A percentile compares a stretch with the other conserved stretches of the same genome.
These are phyloP conservation scores for Diaporthe batatas DNA, from an alignment of 2,329 filamentous ascomycete species.

Conservation along the genomic window DNA sequence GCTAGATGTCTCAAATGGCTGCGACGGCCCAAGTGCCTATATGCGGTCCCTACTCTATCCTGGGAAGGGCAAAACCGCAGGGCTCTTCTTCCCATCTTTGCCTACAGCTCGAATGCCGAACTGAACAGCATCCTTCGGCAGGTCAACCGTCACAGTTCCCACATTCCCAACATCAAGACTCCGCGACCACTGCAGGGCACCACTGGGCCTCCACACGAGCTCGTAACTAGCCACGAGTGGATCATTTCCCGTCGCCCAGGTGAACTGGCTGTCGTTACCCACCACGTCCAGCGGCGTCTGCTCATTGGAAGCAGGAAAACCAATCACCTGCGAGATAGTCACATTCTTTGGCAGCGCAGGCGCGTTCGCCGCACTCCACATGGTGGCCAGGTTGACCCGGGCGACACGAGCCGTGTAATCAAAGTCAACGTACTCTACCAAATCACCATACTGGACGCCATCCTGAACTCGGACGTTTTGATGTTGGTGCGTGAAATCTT, in stretches of 20 bases:
- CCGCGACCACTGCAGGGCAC: constrained; percentile 64
- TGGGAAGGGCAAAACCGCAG: constrained; percentile 42
- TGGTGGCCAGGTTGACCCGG: constrained; percentile 66
- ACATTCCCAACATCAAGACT: constrained; percentile 62
- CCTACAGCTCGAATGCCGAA: constrained; percentile 68
- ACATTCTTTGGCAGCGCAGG: constrained; percentile 65
- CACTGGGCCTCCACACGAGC: constrained; percentile 67
- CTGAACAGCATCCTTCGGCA: constrained; percentile 70
- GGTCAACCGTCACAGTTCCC: constrained; percentile 57
- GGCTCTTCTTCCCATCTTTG: constrained; percentile 62
- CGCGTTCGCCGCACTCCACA: constrained; percentile 66
- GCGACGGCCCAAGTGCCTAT: neutral
- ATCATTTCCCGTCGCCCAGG: constrained; percentile 57
- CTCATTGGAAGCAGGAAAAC: constrained; percentile 36
- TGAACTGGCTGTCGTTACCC: constrained; percentile 63
- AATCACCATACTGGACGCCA: constrained; percentile 67
- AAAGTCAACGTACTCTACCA: constrained; percentile 69
- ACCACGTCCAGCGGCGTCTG: constrained; percentile 56
- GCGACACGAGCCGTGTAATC: constrained; percentile 66
- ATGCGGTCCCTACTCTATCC: neutral
- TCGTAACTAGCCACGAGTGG: constrained; percentile 62
- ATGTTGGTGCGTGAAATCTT: constrained; percentile 70
- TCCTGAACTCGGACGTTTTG: constrained; percentile 64
- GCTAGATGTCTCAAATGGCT: neutral
- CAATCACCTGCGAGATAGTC: constrained; percentile 45